phyloP scores from a whole-genome alignment of 495 filamentous ascomycete genomes.

The Chlorociboria aeruginascens region DNA sequence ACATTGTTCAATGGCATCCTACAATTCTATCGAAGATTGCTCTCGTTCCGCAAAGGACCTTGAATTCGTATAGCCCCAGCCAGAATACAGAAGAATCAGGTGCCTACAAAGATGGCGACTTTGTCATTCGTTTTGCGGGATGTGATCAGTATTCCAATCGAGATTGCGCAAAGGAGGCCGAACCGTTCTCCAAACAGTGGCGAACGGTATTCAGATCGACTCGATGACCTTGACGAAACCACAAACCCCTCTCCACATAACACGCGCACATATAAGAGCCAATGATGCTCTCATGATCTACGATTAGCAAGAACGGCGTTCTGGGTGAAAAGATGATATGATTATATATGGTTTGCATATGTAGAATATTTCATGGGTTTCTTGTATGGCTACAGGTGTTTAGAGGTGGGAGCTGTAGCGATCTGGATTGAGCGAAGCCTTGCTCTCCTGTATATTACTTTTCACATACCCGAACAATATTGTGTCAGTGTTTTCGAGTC shows the following conservation, averaged over 20 bases:
- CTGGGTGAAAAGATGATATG: slow-evolving; percentile 9
- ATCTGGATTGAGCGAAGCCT: slow-evolving; percentile 1
- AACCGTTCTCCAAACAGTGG: slow-evolving; percentile 35
- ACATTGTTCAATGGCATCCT: slow-evolving; percentile 97
- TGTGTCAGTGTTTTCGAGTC: slow-evolving; percentile 7
- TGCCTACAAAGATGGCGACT: slow-evolving; percentile 75
- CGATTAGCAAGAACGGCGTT: slow-evolving; percentile 14
- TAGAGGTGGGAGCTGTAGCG: slow-evolving; percentile 14
- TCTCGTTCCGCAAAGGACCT: slow-evolving; percentile 64
- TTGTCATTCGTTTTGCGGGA: slow-evolving; percentile 61
- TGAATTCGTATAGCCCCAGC: slow-evolving; percentile 59
- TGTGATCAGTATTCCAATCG: slow-evolving; percentile 46
- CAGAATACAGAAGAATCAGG: slow-evolving; percentile 26
- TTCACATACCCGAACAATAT: slow-evolving; percentile 13
- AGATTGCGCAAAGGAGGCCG: slow-evolving; percentile 58
- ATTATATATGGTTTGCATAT: slow-evolving; percentile 7
- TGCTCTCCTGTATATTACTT: slow-evolving; percentile 14
- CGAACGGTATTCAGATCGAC: slow-evolving; percentile 24
- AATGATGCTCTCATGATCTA: slow-evolving; percentile 13
- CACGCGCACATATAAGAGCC: neutral
- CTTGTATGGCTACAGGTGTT: slow-evolving; percentile 14
- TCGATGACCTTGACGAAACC: neutral
- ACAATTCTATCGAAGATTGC: slow-evolving; percentile 84
- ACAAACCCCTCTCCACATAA: too few relatives aligned
- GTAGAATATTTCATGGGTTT: slow-evolving; percentile 7